Evolutionary conservation across 2,329 filamentous ascomycete genomes (phyloP).

Genomic region (Calonectria hongkongensis): DNA sequence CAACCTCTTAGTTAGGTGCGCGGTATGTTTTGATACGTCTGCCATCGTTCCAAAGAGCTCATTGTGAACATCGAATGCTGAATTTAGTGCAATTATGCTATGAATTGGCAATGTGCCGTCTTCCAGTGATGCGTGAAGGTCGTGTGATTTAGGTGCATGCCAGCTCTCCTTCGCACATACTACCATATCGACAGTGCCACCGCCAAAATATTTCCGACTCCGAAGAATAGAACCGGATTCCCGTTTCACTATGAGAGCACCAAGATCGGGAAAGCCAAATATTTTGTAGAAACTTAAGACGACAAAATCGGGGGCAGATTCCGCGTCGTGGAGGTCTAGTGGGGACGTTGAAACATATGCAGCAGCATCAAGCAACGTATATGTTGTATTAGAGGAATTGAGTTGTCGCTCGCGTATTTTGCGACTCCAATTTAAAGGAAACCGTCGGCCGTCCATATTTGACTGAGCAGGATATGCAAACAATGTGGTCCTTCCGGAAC

Average conservation of each 20-base stretch:
- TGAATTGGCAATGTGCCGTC: constrained; percentile 14
- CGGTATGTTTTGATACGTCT: not conserved
- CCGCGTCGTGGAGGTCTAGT: not conserved
- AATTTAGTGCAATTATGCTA: not conserved
- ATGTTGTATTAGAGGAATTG: not conserved
- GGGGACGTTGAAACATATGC: constrained; percentile 5
- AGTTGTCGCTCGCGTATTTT: not conserved
- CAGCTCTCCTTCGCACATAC: constrained; percentile 15
- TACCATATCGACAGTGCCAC: constrained; percentile 9
- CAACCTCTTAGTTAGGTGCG: not conserved
- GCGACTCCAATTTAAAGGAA: not conserved
- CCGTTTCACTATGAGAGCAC: constrained; percentile 1
- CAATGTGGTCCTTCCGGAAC: not conserved
- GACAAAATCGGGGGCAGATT: not conserved
- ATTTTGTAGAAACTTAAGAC: constrained; percentile 16
- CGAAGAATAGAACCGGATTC: not conserved
- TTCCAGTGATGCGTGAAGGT: constrained; percentile 7
- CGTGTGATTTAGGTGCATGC: constrained; percentile 3
- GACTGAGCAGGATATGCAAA: constrained; percentile 18
- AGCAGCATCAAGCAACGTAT: not conserved
- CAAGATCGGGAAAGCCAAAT: constrained; percentile 14
- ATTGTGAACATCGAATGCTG: not conserved
- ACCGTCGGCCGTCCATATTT: constrained; percentile 10
- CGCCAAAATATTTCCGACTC: constrained; percentile 7
- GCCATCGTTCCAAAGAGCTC: not conserved